Evolutionary conservation across 2,329 filamentous ascomycete species (phyloP).

Genomic region (Dryadomyces quercus-mongolicae): DNA sequence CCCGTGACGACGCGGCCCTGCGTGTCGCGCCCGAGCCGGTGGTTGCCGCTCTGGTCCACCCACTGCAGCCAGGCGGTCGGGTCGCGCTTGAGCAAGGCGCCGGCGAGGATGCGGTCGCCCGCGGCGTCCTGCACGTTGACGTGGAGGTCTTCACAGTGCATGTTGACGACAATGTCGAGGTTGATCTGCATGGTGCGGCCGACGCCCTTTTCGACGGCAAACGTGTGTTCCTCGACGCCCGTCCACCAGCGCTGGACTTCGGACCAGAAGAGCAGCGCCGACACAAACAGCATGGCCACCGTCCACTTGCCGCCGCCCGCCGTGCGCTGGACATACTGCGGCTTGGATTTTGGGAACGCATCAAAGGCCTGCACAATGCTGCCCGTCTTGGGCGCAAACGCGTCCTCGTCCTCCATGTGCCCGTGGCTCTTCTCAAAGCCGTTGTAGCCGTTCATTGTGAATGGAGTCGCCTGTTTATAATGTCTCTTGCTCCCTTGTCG

Average conservation of each 20-base stretch:
- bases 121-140: slow-evolving; percentile 95
- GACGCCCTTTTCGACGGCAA: slow-evolving; percentile 86
- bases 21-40: slow-evolving; percentile 43
- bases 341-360: slow-evolving; percentile 95
- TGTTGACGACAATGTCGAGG: slow-evolving; percentile 80
- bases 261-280: slow-evolving; percentile 60
- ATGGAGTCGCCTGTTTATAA: not conserved
- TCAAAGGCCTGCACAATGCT: slow-evolving; percentile 79
- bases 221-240: slow-evolving; percentile 76
- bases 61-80: slow-evolving; percentile 73
- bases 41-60: slow-evolving; percentile 58
- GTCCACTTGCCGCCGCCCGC: slow-evolving; percentile 90
- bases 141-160: slow-evolving; percentile 81
- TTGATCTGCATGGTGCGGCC: slow-evolving; percentile 87
- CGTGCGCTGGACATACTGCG: slow-evolving; percentile 78
- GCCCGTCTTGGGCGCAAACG: slow-evolving; percentile 56
- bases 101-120: slow-evolving; percentile 82
- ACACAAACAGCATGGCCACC: slow-evolving; percentile 64
- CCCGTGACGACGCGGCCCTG: slow-evolving; percentile 43
- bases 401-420: slow-evolving; percentile 52
- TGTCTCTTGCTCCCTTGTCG: not conserved
- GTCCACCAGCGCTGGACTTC: slow-evolving; percentile 76
- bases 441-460: slow-evolving; percentile 70
- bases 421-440: slow-evolving; percentile 53
- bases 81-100: slow-evolving; percentile 59